Percentiles rank a stretch among this genome's conserved stretches.
phyloP scores from a whole-genome alignment of 1,284 basidiomycete species.

The Ganoderma meredithae region DNA sequence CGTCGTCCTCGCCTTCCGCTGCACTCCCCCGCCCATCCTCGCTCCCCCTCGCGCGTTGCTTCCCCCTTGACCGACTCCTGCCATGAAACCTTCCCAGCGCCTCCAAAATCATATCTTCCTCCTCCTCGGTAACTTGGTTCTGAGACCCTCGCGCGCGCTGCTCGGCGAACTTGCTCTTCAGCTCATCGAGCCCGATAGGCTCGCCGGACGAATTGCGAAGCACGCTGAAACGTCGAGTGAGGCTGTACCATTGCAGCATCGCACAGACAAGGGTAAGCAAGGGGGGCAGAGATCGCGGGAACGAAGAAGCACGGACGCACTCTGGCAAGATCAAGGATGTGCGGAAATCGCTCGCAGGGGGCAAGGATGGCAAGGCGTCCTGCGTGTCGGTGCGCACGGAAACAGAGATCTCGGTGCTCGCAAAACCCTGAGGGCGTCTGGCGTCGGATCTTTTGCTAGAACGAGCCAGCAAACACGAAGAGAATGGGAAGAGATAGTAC shows the following conservation, averaged over 20 bases:
- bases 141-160: conserved; percentile 73
- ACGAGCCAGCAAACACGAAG: conserved; percentile 26
- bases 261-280: conserved; percentile 25
- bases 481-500: conserved; percentile 20
- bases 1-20: conserved; percentile 45
- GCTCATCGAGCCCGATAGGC: conserved; percentile 66
- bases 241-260: conserved; percentile 53
- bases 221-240: conserved; percentile 81
- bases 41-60: conserved; percentile 25
- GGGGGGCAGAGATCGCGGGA: conserved; percentile 28
- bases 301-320: conserved; percentile 54
- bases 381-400: conserved; percentile 40
- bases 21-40: conserved; percentile 23
- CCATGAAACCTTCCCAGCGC: conserved; percentile 68
- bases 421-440: conserved; percentile 50
- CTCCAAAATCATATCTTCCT: conserved; percentile 83
- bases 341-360: conserved; percentile 76
- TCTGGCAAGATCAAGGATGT: conserved; percentile 84
- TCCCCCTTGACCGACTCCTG: conserved; percentile 29
- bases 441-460: conserved; percentile 71
- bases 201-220: conserved; percentile 72
- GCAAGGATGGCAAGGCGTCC: conserved; percentile 61
- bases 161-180: conserved; percentile 72
- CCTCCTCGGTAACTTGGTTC: conserved; percentile 77
- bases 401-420: conserved; percentile 38